Percentiles rank a stretch among this genome's conserved stretches.
These are phyloP conservation scores for Isoetes engelmannii DNA, from an alignment of 83 land plant species.

Conservation along the genomic window DNA sequence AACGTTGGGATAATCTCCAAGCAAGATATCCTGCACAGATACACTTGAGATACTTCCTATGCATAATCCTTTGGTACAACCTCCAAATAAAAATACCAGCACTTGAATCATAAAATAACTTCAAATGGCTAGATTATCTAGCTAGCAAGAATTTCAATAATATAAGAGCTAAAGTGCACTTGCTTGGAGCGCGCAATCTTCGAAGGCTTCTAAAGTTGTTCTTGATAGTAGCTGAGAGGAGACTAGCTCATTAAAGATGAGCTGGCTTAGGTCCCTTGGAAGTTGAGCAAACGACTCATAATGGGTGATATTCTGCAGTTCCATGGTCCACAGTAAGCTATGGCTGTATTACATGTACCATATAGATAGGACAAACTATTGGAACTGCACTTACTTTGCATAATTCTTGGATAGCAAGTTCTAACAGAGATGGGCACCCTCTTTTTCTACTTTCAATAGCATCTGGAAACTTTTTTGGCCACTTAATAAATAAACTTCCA, in stretches of 20 bases:
- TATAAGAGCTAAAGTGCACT: background rate
- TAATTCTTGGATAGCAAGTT: slow-evolving; percentile 44
- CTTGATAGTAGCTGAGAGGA: slow-evolving; percentile 42
- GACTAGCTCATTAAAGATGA: slow-evolving; percentile 77
- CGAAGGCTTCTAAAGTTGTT: slow-evolving; percentile 47
- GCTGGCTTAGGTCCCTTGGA: slow-evolving; percentile 90
- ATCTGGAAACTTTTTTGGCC: slow-evolving; percentile 44
- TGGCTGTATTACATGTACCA: background rate
- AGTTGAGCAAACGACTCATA: slow-evolving; percentile 50
- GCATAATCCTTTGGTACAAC: background rate
- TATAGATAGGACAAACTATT: background rate
- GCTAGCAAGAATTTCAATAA: background rate
- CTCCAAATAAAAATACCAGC: background rate
- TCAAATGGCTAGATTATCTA: background rate
- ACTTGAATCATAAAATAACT: background rate
- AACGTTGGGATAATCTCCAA: slow-evolving; percentile 76
- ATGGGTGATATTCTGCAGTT: slow-evolving; percentile 47
- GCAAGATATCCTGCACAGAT: slow-evolving; percentile 60
- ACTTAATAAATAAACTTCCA: slow-evolving; percentile 58
- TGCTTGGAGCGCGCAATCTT: slow-evolving; percentile 82
- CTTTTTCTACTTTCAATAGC: slow-evolving; percentile 19
- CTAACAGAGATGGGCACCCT: slow-evolving; percentile 53
- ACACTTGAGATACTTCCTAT: background rate
- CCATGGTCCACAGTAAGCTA: background rate
- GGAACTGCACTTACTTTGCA: slow-evolving; percentile 41